phyloP scores from a whole-genome alignment of 257 asterid genomes.

The Solanum okadae region DNA sequence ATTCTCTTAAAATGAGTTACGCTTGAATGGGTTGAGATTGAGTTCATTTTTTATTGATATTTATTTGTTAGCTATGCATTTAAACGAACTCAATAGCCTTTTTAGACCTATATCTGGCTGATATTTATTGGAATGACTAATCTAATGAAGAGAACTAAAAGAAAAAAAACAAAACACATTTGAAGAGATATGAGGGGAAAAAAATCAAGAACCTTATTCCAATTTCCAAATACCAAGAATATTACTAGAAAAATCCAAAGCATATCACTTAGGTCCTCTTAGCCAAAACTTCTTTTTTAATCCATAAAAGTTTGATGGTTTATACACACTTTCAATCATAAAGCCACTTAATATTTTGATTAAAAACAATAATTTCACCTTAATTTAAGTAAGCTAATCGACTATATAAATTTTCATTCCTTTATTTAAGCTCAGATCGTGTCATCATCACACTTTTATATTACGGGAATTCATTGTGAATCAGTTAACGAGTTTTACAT shows the following conservation, averaged over 20 bases:
- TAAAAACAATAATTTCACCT: not conserved
- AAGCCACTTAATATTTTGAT: not conserved
- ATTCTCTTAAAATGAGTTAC: no score
- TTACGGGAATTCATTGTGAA: not conserved
- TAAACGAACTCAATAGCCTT: not conserved
- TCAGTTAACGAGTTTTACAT: not conserved
- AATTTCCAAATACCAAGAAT: not conserved
- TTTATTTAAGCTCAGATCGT: not conserved
- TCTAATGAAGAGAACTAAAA: not conserved
- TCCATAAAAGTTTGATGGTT: not conserved
- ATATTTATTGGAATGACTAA: not conserved
- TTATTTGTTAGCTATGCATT: not conserved
- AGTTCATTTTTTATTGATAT: no score
- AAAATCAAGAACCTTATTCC: not conserved
- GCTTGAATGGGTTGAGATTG: no score
- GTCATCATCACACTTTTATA: no score
- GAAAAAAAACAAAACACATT: not conserved
- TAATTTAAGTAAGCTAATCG: not conserved
- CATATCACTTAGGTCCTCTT: not conserved
- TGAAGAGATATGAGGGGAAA: not conserved
- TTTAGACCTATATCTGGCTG: not conserved
- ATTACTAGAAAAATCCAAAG: not conserved
- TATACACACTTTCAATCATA: not conserved
- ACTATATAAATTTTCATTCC: not conserved
- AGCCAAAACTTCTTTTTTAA: not conserved